Evolutionary conservation across 2,329 filamentous ascomycete species (phyloP), one percentile per base, ranked within the genome.

Genomic region (Aspergillus thermomutatus): DNA sequence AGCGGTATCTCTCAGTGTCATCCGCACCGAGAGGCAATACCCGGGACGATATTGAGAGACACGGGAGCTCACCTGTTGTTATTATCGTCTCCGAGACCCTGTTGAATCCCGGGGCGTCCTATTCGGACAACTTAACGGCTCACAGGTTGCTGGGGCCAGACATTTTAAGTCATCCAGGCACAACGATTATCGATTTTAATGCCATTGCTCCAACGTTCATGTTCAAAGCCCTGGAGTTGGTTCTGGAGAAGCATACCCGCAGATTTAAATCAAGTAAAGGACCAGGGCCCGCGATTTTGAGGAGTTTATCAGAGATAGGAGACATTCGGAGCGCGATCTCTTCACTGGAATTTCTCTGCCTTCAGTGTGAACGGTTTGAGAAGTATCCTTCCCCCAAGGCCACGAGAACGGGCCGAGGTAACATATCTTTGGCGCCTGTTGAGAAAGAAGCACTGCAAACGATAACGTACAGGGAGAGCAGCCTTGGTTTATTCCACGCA

Each of bases 311-410:
- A 0, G 91, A 96, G 61, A 88, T 91, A 64, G 94, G 94, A 2
- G 94, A 99, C 67, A 88, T 99, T 52, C 86, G 94, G 59, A 97
- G 88, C 72, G 94, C 94, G n/a, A 84, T 96, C 27, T 92, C 92
- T 1, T 90, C 92, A 0, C 81, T 99, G 4, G 92, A 99, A 67
- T 97, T 99, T 66, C 82, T 99, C 11, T 97, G 92, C 68, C 74
- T 97, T 41, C 88, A 91, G 69, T 89, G 89, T 17, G 91, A 94
- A 59, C 78, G 85, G n/a, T 81, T 85, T 45, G 83, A 85, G 10
- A 86, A 87, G 68, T 91, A 86, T 60, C 81, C 94, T 23, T 81
- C 83, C 0, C 83, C 84, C 0, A 93, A 90, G 67, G 72, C 80
- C 3, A 92, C 88, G 69, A 87, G 84, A 62, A 76, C 79, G 1